A percentile compares a stretch with the other conserved stretches of the same genome.
phyloP scores from a whole-genome alignment of 2,329 filamentous ascomycete genomes.

The Xylariaceae sp. region DNA sequence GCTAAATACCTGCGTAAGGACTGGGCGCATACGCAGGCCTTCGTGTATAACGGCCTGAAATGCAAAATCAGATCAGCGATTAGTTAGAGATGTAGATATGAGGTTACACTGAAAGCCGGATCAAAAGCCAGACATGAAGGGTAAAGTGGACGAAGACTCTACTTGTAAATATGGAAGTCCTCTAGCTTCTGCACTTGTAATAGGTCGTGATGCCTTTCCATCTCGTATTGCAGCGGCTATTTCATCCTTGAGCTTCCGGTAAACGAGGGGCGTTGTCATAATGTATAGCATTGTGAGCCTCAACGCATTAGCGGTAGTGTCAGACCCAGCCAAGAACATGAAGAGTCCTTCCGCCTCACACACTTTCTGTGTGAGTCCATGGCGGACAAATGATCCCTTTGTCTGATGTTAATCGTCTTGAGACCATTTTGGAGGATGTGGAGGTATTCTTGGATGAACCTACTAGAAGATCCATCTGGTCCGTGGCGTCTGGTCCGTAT shows the following conservation, averaged over 20 bases:
- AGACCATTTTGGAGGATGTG: no score
- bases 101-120: no score
- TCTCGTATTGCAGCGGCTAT: conserved; percentile 6
- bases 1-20: conserved; percentile 34
- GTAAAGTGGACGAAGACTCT: background rate
- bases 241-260: conserved; percentile 22
- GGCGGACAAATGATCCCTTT: conserved; percentile 17
- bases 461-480: conserved; percentile 15
- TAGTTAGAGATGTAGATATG: no score
- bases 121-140: no score
- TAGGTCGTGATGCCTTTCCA: conserved; percentile 5
- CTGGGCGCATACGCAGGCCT: conserved; percentile 45
- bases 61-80: no score
- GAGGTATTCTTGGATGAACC: background rate
- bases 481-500: conserved; percentile 15
- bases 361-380: conserved; percentile 11
- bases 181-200: conserved; percentile 22
- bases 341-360: conserved; percentile 13
- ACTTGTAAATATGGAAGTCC: conserved; percentile 42
- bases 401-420: no score
- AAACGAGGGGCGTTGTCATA: conserved; percentile 16
- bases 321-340: conserved; percentile 16
- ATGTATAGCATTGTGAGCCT: conserved; percentile 16
- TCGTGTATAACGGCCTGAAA: conserved; percentile 46
- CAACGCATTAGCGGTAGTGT: conserved; percentile 14